Base-by-base conservation (phyloP, 2,329 filamentous ascomycete genomes). In the Diaporthe humulicola region DNA sequence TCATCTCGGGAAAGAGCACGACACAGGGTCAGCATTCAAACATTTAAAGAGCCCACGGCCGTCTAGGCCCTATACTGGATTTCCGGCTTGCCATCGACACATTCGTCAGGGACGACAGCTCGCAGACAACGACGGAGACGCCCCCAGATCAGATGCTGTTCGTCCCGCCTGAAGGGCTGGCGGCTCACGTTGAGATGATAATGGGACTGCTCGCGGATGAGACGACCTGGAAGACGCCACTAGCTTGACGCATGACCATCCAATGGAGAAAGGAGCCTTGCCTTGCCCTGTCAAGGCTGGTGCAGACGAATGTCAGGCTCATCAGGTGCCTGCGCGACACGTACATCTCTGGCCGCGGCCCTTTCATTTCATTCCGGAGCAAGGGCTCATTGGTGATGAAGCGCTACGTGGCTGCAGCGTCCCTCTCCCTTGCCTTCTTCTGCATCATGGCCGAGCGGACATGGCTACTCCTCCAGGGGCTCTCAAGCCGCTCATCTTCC, bases 151-250 rank as follows among this genome's bases (percentile, higher is more conserved):
- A 50, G 42, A 33, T 22, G 17, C 19, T 38, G 17, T 52, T 38
- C 64, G 38, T 50, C 45, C 30, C 28, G 36, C 4, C 22, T 25
- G 30, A 52, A 17, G 28, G 42, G 5, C 19, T 19, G 22, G 30
- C 45, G 45, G 64, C 64, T 67, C 64, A 52, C n/a, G 30, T 67
- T 67, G 45, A 38, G 45, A 52, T 33, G 45, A 52, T n/a, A 8
- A 38, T 19, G 15, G 22, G 45, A 22, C 9, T 52, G 12, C 33
- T 52, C 4, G 30, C 2, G 8, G 42, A 38, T 52, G 30, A 22
- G 45, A 67, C 15, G 64, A 66, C 3, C 60, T 48, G 42, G 33
- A 12, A 42, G n/a, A 7, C 12, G 25, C 28, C 60, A 48, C 28
- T 22, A n/a, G 19, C 12, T 50, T 48, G 15, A 17, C 2, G 40